Evolutionary conservation across 2,329 filamentous ascomycete genomes (phyloP), one percentile per base, ranked within the genome.

Genomic region (Canariomyces notabilis): DNA sequence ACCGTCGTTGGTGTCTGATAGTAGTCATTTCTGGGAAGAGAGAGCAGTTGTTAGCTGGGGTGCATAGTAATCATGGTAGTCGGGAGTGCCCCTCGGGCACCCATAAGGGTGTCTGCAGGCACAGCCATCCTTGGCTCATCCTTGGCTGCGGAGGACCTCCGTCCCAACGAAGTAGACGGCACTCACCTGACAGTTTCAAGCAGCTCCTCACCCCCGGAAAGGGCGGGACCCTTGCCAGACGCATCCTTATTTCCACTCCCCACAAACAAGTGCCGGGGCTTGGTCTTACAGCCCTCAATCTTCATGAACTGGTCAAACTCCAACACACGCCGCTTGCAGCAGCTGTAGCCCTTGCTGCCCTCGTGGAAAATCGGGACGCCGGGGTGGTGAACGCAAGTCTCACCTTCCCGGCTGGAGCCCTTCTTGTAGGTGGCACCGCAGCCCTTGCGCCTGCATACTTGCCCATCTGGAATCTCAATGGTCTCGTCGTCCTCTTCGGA

Each of bases 261-360:
- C 26, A 97, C 76, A 61, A 96, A 98, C 55, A 95, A 68, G 72
- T 98, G 93, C 50, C 78, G 75, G 35, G 75, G 72, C 68, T 90
- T 93, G 35, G 85, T 89, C 64, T 82, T 82, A 70, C 93, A 98
- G 1, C 93, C 93, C 58, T 87, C 82, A 49, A 98, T 91, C 68
- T 87, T 93, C 83, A 98, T 83, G 69, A 98, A 98, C 67, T 97
- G 85, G 65, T 98, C 90, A 67, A 98, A 98, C 64, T 98, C 93
- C 49, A 98, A 71, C 48, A 98, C 93, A 31, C 89, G 79, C 59
- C 89, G 77, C 78, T 97, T 97, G 72, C 93, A 98, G 74, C 93
- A 98, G 49, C 83, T 89, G 76, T 93, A 98, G 1, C 93, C 93
- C 73, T 98, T 98, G 70, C 88, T 95, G 29, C 93, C 93, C 72